phyloP scores from a whole-genome alignment of 2,329 filamentous ascomycete genomes.

The Sarocladium brachiariae region DNA sequence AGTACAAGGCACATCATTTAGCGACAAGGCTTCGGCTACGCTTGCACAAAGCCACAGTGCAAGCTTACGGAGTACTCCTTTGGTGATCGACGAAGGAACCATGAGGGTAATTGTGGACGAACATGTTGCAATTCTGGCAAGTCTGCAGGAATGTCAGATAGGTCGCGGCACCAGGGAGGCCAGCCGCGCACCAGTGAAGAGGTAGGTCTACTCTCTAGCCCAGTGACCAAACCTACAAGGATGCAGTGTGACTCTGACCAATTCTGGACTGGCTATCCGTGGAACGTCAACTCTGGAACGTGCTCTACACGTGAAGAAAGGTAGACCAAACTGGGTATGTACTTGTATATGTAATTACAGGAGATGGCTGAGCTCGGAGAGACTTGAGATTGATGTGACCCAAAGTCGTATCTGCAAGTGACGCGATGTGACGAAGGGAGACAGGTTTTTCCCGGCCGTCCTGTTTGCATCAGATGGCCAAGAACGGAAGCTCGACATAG shows the following conservation, averaged over 20 bases:
- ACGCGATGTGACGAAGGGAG: not conserved
- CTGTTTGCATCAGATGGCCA: not conserved
- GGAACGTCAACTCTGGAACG: not conserved
- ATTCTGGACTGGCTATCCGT: not conserved
- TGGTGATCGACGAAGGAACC: not conserved
- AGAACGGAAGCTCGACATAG: not conserved
- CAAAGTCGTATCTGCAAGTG: conserved; percentile 7
- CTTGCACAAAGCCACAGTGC: not conserved
- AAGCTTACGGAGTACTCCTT: no score
- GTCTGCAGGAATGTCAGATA: not conserved
- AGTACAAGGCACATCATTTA: not conserved
- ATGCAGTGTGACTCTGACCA: not conserved
- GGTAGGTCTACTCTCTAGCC: not conserved
- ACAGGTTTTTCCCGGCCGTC: not conserved
- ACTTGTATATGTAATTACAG: no score
- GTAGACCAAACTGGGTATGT: not conserved
- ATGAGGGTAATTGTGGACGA: not conserved
- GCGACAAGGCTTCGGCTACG: not conserved
- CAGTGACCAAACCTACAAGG: conserved; percentile 2
- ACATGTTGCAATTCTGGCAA: not conserved
- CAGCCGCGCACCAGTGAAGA: not conserved
- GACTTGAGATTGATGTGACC: not conserved
- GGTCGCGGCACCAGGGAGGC: not conserved
- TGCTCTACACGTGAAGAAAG: not conserved
- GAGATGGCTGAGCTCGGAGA: not conserved